Evolutionary conservation across 257 asterid genomes (phyloP), one percentile per base, ranked within the genome.

Genomic region (Catharanthus roseus): DNA sequence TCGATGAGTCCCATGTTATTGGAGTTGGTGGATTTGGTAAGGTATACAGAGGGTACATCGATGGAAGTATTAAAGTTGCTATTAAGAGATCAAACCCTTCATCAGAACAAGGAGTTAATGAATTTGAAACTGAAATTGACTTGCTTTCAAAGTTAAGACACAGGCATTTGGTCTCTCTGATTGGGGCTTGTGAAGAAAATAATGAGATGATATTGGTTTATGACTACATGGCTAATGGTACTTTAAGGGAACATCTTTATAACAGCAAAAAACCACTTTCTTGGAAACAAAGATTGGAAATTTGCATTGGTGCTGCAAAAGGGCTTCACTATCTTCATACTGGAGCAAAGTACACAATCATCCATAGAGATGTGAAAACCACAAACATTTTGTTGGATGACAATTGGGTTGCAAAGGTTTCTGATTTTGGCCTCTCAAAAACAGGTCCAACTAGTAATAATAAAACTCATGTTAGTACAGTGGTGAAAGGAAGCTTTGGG

Each of bases 21-120:
- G 97, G 97, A 21, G 87, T 89, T 34, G 97, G 96, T 44, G 97
- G 97, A 33, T 92, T 89, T 29, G 98, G 96, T 10, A 92, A 86
- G 72, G 98, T 92, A 0, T 92, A 88, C 42, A 88, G 68, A 76
- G 92, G 97, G 0, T 68, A 18, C 33, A 81, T 88, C 1, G 89
- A 88, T 29, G 93, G 86, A 45, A 75, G 69, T 7, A 82, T 62
- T 7, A 51, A 47, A 10, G 97, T 88, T 0, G 96, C 97, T 3
- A 63, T 92, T 31, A 92, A 92, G 55, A 80, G 97, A 74, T 78
- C 87, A 9, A 80, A 81, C 68, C 90, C 96, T 1, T 80, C 83
- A 0, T 86, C 97, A 0, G 85, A 84, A 13, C 97, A 92, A 80
- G 97, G 97, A 10, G 67, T 83, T 7, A 77, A 82, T 19, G 97